A percentile compares a stretch with the other conserved stretches of the same genome.
Conservation (phyloP, 2,329 filamentous ascomycete species). For the Trichoderma citrinoviride region DNA sequence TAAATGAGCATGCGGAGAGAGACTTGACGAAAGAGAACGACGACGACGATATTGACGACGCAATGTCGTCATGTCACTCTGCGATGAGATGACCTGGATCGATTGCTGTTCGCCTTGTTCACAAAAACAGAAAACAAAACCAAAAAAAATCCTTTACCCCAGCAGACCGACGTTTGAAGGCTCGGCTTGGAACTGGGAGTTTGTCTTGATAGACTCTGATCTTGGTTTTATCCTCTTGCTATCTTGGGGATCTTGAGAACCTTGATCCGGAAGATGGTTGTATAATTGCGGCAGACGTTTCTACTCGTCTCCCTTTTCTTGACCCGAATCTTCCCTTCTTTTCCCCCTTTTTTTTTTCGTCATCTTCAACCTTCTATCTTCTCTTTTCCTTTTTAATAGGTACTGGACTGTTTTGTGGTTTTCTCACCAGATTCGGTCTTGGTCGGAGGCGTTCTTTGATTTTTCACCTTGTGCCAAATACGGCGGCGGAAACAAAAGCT, state of each 20-base stretch:
- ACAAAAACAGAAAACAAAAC: neutral
- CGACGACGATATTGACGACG: neutral
- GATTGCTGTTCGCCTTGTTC: too few relatives aligned
- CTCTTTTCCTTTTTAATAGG: neutral
- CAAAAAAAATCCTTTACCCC: neutral
- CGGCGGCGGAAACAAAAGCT: conserved; percentile 20
- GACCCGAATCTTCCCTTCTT: conserved; percentile 5
- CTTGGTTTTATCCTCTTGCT: neutral
- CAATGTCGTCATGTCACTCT: neutral
- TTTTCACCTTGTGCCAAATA: conserved; percentile 1
- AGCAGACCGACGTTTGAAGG: conserved; percentile 14
- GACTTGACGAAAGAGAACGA: neutral
- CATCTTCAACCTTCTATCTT: conserved; percentile 17
- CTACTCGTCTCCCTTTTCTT: neutral
- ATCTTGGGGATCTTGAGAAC: neutral
- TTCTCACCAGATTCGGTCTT: conserved; percentile 4
- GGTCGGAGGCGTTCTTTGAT: conserved; percentile 14
- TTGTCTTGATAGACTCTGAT: conserved; percentile 25
- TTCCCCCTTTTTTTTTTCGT: conserved; percentile 20
- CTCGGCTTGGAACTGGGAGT: conserved; percentile 22
- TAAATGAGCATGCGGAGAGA: conserved; percentile 23
- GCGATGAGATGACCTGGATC: conserved; percentile 2
- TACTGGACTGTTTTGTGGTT: conserved; percentile 4
- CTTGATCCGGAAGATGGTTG: conserved; percentile 13
- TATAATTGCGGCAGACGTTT: conserved; percentile 21